A percentile compares a stretch with the other conserved stretches of the same genome.
Conservation (phyloP, 2,329 filamentous ascomycete species). For the Diaporthe destruens region DNA sequence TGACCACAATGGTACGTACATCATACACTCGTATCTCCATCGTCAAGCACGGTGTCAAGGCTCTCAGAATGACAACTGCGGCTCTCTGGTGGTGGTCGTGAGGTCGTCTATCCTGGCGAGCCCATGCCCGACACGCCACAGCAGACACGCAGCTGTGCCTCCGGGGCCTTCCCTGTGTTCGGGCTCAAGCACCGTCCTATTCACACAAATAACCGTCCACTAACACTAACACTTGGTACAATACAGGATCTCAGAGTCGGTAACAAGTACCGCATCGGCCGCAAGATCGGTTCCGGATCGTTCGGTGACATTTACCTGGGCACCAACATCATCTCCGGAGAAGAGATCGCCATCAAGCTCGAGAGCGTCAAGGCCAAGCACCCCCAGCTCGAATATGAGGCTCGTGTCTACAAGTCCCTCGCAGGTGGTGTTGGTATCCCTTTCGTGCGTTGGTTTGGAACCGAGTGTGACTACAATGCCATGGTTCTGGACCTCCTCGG, state of each 20-base stretch:
- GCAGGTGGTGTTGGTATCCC: constrained; percentile 98
- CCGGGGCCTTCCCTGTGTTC: not conserved
- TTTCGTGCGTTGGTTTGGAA: constrained; percentile 99
- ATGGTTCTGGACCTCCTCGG: constrained; percentile 99
- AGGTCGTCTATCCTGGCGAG: constrained; percentile 1
- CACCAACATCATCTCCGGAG: constrained; percentile 99
- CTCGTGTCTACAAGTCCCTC: constrained; percentile 89
- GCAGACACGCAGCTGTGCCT: not conserved
- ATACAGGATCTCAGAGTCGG: constrained; percentile 94
- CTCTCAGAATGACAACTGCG: not conserved
- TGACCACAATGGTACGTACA: constrained; percentile 66
- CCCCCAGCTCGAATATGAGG: constrained; percentile 98
- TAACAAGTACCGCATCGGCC: constrained; percentile 99
- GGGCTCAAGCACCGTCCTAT: not conserved
- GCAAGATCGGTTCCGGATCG: constrained; percentile 97
- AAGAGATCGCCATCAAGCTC: constrained; percentile 99
- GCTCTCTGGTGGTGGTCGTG: not conserved
- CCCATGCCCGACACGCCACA: not conserved
- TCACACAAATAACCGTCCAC: not conserved
- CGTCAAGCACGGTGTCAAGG: not conserved
- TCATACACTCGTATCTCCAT: not conserved
- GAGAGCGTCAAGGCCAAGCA: constrained; percentile 99
- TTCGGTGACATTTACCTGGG: constrained; percentile 99
- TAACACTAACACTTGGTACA: constrained; percentile 35
- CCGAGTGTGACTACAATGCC: constrained; percentile 99